Evolutionary conservation across 2,329 filamentous ascomycete species (phyloP).

Genomic region (Dothistroma septosporum): DNA sequence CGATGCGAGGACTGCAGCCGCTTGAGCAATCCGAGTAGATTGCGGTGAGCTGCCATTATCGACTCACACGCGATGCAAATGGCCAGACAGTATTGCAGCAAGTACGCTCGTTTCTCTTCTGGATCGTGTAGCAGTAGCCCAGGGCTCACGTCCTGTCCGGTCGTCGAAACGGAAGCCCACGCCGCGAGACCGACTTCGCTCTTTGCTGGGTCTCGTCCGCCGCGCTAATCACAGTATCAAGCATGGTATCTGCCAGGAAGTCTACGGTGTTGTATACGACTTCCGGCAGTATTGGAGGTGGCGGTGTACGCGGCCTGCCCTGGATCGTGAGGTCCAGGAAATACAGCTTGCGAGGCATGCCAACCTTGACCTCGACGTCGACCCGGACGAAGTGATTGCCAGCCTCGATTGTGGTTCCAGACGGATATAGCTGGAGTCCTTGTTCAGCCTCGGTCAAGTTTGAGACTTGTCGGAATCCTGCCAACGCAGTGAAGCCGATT

Average conservation of each 20-base stretch:
- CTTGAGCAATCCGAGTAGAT: not conserved
- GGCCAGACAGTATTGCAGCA: not conserved
- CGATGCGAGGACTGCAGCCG: not conserved
- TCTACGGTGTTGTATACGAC: not conserved
- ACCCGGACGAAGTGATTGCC: not conserved
- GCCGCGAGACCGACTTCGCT: not conserved
- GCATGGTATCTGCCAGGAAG: not conserved
- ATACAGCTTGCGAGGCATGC: constrained; percentile 1
- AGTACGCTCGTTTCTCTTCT: not conserved
- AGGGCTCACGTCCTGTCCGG: not conserved
- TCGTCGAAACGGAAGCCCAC: not conserved
- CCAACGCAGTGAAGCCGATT: constrained; percentile 12
- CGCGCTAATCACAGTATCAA: not conserved
- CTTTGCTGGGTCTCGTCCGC: not conserved
- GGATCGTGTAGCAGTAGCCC: not conserved
- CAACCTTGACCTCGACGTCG: not conserved
- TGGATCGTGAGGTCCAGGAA: not conserved
- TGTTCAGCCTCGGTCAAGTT: constrained; percentile 6
- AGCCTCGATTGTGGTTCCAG: constrained; percentile 6
- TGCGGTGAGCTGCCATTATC: not conserved
- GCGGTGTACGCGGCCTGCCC: not conserved
- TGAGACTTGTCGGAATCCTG: not conserved
- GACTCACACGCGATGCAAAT: not conserved
- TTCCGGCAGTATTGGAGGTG: not conserved
- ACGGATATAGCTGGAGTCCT: constrained; percentile 1